Evolutionary conservation across 140 eudicot genomes (phyloP).

Genomic region (Oenanthe javanica): DNA sequence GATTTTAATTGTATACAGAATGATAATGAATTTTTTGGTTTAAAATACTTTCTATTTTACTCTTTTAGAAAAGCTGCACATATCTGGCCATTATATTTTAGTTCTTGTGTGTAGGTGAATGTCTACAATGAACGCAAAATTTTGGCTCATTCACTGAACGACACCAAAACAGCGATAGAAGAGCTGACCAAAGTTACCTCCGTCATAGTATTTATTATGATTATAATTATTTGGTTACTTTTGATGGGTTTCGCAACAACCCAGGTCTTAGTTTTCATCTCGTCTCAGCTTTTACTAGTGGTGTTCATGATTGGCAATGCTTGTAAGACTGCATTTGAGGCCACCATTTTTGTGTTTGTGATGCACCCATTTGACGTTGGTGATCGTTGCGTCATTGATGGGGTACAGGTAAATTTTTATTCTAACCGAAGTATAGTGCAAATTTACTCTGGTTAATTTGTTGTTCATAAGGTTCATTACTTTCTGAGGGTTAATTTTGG

Average conservation of each 20-base stretch:
- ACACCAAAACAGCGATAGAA: slow-evolving; percentile 73
- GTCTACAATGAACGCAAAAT: slow-evolving; percentile 69
- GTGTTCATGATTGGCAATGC: slow-evolving; percentile 67
- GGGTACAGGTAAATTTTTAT: slow-evolving; percentile 46
- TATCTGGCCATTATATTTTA: neutral
- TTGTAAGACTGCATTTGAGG: slow-evolving; percentile 60
- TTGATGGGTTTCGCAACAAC: slow-evolving; percentile 68
- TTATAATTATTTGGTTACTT: slow-evolving; percentile 56
- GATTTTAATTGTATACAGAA: neutral
- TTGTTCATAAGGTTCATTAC: neutral
- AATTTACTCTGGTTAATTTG: neutral
- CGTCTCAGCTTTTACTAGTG: slow-evolving; percentile 63
- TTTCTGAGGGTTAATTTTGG: neutral
- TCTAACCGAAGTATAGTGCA: neutral
- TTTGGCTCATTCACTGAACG: slow-evolving; percentile 57
- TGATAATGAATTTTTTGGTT: neutral
- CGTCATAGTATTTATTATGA: slow-evolving; percentile 28
- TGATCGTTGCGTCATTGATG: slow-evolving; percentile 82
- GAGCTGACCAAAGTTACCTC: slow-evolving; percentile 67
- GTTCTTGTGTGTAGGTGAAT: slow-evolving; percentile 36
- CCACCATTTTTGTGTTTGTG: slow-evolving; percentile 58
- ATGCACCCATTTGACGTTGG: slow-evolving; percentile 85
- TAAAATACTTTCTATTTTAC: neutral
- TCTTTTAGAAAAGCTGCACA: neutral
- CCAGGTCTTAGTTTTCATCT: slow-evolving; percentile 54